A percentile compares a stretch with the other conserved stretches of the same genome.
Conservation (phyloP, 2,329 filamentous ascomycete species). For the Fusarium vanettenii region DNA sequence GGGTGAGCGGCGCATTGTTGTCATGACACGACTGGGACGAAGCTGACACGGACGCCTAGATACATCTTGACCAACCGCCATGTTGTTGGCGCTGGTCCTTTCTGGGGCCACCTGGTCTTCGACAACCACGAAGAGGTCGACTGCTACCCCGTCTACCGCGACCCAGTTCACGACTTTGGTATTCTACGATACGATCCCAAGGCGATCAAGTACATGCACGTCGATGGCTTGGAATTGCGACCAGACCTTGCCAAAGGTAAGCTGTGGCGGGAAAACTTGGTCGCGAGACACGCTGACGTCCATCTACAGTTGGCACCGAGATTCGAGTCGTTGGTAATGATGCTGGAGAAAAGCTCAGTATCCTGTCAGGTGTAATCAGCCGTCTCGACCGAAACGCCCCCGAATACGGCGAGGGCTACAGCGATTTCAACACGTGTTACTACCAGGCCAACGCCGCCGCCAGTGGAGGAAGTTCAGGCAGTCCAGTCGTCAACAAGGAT, state of each 20-base stretch:
- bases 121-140: conserved; percentile 99
- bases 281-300: conserved; percentile 27
- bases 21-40: not conserved
- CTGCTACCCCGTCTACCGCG: conserved; percentile 95
- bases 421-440: conserved; percentile 96
- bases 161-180: conserved; percentile 98
- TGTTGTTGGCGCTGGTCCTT: conserved; percentile 94
- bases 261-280: conserved; percentile 26
- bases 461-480: conserved; percentile 97
- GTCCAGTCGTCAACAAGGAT: conserved; percentile 96
- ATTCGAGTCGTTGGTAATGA: conserved; percentile 99
- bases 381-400: conserved; percentile 95
- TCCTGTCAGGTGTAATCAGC: conserved; percentile 96
- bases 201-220: conserved; percentile 96
- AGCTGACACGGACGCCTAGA: conserved; percentile 45
- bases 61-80: conserved; percentile 91
- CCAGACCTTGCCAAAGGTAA: conserved; percentile 82
- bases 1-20: conserved; percentile 66
- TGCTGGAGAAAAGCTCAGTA: conserved; percentile 97
- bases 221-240: conserved; percentile 81
- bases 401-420: conserved; percentile 97
- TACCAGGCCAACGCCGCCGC: conserved; percentile 98
- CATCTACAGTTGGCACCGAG: conserved; percentile 80
- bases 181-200: conserved; percentile 96
- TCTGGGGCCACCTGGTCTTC: conserved; percentile 98